Percentiles rank a stretch among this genome's conserved stretches.
Conservation (phyloP, 2,329 filamentous ascomycete genomes). For the Huntiella moniliformis region DNA sequence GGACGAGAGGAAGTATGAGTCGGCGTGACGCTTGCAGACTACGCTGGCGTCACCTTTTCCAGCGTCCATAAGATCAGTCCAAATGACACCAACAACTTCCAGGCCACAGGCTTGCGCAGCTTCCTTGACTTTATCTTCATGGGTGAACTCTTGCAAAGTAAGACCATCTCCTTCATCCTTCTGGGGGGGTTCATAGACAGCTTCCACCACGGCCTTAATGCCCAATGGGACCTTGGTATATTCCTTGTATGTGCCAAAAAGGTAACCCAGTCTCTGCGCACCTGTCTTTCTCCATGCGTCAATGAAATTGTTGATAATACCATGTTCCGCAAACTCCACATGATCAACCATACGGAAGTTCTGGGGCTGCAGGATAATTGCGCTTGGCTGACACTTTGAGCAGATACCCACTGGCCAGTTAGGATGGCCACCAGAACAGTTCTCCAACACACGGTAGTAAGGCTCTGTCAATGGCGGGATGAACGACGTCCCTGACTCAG, state of each 20-base stretch:
- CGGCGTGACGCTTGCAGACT: conserved; percentile 84
- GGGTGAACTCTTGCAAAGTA: conserved; percentile 66
- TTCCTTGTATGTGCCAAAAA: conserved; percentile 81
- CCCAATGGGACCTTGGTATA: conserved; percentile 87
- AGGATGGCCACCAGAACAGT: conserved; percentile 85
- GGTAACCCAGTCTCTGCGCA: conserved; percentile 65
- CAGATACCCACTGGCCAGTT: conserved; percentile 94
- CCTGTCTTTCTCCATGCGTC: conserved; percentile 83
- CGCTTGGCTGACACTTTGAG: conserved; percentile 93
- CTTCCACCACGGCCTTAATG: conserved; percentile 87
- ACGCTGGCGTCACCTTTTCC: conserved; percentile 69
- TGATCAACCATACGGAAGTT: conserved; percentile 94
- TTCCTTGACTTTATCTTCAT: conserved; percentile 63
- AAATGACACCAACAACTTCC: conserved; percentile 80
- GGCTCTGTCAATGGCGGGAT: conserved; percentile 90
- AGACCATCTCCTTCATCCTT: conserved; percentile 76
- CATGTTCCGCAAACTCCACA: conserved; percentile 78
- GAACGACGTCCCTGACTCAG: conserved; percentile 81
- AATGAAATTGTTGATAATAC: conserved; percentile 74
- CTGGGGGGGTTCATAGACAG: conserved; percentile 92
- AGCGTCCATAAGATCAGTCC: conserved; percentile 75
- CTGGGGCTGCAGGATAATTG: conserved; percentile 87
- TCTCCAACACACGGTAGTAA: conserved; percentile 69
- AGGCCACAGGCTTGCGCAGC: conserved; percentile 69
- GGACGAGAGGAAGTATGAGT: conserved; percentile 87